Evolutionary conservation across 345 rosid species (phyloP).

Genomic region (Hirschfeldia incana): DNA sequence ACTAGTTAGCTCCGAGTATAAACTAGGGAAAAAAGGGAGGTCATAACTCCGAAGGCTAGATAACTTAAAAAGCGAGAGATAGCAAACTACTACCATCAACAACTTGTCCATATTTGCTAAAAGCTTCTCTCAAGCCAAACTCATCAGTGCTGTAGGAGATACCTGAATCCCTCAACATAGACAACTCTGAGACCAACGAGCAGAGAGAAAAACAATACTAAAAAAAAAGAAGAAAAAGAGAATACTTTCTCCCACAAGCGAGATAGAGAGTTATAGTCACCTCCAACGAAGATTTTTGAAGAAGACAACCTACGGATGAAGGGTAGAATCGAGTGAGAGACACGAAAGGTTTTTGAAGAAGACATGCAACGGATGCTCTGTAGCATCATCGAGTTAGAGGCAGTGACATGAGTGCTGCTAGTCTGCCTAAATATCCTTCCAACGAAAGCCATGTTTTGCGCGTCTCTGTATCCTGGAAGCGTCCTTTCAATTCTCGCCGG

Average conservation of each 20-base stretch:
- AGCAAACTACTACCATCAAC: constrained; percentile 56
- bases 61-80: constrained; percentile 19
- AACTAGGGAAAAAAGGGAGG: neutral
- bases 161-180: constrained; percentile 48
- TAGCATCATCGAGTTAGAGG: constrained; percentile 1
- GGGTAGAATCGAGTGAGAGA: constrained; percentile 53
- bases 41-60: constrained; percentile 7
- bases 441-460: neutral
- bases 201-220: constrained; percentile 3
- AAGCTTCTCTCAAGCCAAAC: constrained; percentile 64
- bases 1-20: neutral
- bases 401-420: constrained; percentile 43
- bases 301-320: constrained; percentile 75
- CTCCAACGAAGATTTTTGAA: constrained; percentile 85
- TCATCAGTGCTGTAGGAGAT: constrained; percentile 78
- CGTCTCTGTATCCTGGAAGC: constrained; percentile 4
- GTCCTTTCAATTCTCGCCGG: neutral
- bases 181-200: neutral
- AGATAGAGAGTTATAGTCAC: constrained; percentile 36
- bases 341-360: neutral
- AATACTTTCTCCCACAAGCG: neutral
- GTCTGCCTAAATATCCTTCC: constrained; percentile 73
- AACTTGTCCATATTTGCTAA: constrained; percentile 82
- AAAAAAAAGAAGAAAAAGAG: neutral
- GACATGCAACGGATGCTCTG: too few species aligned